Evolutionary conservation across 2,329 filamentous ascomycete species (phyloP), one percentile per base, ranked within the genome.

Genomic region (Westerdykella aurantiaca): DNA sequence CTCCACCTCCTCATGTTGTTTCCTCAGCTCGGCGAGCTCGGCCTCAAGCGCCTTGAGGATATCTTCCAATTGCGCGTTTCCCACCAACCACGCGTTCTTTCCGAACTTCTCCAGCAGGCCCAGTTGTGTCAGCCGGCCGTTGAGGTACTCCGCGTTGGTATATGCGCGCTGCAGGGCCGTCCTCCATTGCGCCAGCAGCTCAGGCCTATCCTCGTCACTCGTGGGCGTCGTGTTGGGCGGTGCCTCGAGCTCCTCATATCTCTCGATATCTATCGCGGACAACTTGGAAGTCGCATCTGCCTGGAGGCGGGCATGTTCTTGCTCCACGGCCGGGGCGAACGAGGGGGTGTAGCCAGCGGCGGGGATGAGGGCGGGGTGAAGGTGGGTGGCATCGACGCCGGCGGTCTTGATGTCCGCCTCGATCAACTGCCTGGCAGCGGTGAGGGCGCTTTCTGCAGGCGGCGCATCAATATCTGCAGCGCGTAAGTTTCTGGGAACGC

Each of bases 71-170:
- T 86, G 81, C 56, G 83, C 80, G 67, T 98, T 98, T 5, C 81
- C 81, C 7, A 95, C 78, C 43, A 98, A 75, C 91, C 93, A 97
- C 9, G 88, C 85, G 66, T 95, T 95, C 70, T 88, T 88, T 53
- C 91, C 93, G 67, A 83, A 83, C 40, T 76, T 76, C 57, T 93
- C 86, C 16, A 95, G 78, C n/a, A 95, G 75, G 1, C 75, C 72
- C 14, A 95, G 79, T 67, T 83, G 81, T 35, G 76, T 74, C 40
- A 77, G 67, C 21, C 80, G 71, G 40, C 70, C 71, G 2, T 72
- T 67, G 17, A 85, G 69, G 61, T 85, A 82, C 4, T 77, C 73
- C 34, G 74, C 75, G 40, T 75, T 75, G 0, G 74, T 74, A 61
- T 82, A 82, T 17, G 81, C 79, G 51, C 72, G 72, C 41, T 71